These are phyloP conservation scores for Beauveria caledonica DNA, from an alignment of 2,329 filamentous ascomycete species.

Conservation along the genomic window DNA sequence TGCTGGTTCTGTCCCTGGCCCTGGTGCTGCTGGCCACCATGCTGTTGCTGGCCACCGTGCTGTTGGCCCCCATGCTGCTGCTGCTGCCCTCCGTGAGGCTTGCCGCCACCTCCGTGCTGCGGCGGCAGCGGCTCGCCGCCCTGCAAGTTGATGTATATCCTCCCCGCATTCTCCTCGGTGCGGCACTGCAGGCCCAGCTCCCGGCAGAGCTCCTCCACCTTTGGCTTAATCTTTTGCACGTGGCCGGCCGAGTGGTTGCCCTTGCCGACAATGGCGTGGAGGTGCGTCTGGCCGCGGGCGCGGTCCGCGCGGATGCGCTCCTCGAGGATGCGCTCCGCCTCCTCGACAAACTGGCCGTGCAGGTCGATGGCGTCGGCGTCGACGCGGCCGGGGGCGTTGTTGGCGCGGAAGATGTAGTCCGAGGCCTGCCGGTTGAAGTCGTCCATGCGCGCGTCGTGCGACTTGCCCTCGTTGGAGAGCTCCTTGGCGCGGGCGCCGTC, in stretches of 20 bases:
- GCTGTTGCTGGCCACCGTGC: conserved; percentile 35
- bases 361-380: conserved; percentile 81
- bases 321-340: conserved; percentile 86
- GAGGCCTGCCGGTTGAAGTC: conserved; percentile 85
- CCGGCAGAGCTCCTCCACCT: conserved; percentile 77
- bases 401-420: conserved; percentile 91
- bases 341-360: conserved; percentile 89
- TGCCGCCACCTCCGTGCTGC: conserved; percentile 24
- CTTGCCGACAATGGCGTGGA: conserved; percentile 94
- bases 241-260: conserved; percentile 78
- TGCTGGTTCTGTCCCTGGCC: conserved; percentile 34
- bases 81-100: conserved; percentile 29
- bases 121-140: conserved; percentile 56
- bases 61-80: conserved; percentile 20
- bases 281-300: conserved; percentile 64
- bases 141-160: conserved; percentile 80
- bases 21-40: conserved; percentile 32
- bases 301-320: conserved; percentile 74
- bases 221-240: conserved; percentile 92
- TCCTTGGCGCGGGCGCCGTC: conserved; percentile 79
- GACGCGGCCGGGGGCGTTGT: conserved; percentile 72
- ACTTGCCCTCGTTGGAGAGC: conserved; percentile 77
- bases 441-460: conserved; percentile 76
- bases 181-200: conserved; percentile 75
- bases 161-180: conserved; percentile 82